A percentile compares a stretch with the other conserved stretches of the same genome.
Evolutionary conservation across 1,284 basidiomycete genomes (phyloP).

Genomic region (Malassezia equina): DNA sequence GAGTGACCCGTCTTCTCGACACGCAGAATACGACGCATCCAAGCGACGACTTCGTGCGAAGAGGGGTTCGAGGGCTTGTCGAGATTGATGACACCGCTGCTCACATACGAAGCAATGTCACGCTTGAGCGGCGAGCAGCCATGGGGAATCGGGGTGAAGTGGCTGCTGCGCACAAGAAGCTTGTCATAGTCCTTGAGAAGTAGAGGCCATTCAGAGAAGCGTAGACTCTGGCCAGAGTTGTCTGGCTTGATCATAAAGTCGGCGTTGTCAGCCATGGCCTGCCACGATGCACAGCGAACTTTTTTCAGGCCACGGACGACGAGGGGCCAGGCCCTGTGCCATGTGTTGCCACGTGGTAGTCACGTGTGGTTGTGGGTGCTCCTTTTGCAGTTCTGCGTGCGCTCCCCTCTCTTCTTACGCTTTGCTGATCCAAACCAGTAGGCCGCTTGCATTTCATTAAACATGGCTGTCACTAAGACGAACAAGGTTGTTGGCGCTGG

Average conservation of each 20-base stretch:
- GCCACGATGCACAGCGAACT: conserved; percentile 8
- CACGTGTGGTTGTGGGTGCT: conserved; percentile 3
- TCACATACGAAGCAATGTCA: conserved; percentile 79
- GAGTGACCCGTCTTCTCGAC: conserved; percentile 98
- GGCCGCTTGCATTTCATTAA: conserved; percentile 6
- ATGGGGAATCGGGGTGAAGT: conserved; percentile 96
- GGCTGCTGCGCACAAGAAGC: conserved; percentile 78
- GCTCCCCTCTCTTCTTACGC: conserved; percentile 4
- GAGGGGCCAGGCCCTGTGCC: neutral
- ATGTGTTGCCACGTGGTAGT: conserved; percentile 11
- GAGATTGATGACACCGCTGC: conserved; percentile 96
- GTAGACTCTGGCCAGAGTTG: conserved; percentile 50
- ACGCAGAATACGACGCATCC: conserved; percentile 87
- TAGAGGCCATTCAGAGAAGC: conserved; percentile 94
- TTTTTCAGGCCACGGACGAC: conserved; percentile 7
- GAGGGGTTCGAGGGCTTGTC: conserved; percentile 99
- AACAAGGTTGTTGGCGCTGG: conserved; percentile 31
- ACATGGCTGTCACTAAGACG: conserved; percentile 33
- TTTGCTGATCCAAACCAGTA: conserved; percentile 20
- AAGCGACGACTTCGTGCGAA: conserved; percentile 99
- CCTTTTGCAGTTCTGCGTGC: conserved; percentile 16
- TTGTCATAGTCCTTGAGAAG: conserved; percentile 83
- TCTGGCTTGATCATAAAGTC: conserved; percentile 51
- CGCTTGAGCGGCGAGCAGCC: conserved; percentile 83
- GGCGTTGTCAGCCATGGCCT: conserved; percentile 21